Percentiles rank a stretch among this genome's conserved stretches.
phyloP scores from a whole-genome alignment of 202 grass and related monocot genomes.

The Zizania palustris region DNA sequence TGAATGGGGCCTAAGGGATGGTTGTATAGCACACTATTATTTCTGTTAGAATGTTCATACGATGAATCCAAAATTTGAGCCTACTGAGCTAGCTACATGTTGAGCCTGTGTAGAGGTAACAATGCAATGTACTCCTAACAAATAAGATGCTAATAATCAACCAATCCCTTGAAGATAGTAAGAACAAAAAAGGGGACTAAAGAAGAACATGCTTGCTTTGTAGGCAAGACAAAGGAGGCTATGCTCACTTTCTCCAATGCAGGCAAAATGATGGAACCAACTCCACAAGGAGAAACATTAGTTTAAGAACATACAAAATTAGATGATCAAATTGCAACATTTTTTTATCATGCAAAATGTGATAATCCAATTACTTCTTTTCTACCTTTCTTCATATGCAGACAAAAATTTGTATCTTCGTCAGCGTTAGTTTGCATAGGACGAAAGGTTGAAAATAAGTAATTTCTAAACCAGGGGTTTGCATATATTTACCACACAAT shows the following conservation, averaged over 20 bases:
- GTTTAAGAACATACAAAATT: slow-evolving; percentile 6
- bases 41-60: background rate
- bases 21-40: background rate
- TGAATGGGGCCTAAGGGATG: background rate
- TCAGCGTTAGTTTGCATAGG: background rate
- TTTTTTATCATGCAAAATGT: background rate
- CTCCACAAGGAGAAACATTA: slow-evolving; percentile 5
- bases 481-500: background rate
- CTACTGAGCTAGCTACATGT: slow-evolving; percentile 4
- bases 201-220: slow-evolving; percentile 28
- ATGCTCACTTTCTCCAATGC: slow-evolving; percentile 30
- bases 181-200: slow-evolving; percentile 31
- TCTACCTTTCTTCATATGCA: too few relatives aligned
- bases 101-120: background rate
- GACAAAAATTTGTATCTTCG: too few relatives aligned
- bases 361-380: too few relatives aligned
- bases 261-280: slow-evolving; percentile 23
- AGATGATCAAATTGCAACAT: background rate
- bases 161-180: background rate
- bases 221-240: slow-evolving; percentile 21
- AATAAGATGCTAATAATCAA: background rate
- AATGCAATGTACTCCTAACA: background rate
- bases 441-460: background rate
- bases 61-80: slow-evolving; percentile 31
- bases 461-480: background rate